Evolutionary conservation across 371 early-diverging fungal species (phyloP).

Genomic region (Batkoa obscura): DNA sequence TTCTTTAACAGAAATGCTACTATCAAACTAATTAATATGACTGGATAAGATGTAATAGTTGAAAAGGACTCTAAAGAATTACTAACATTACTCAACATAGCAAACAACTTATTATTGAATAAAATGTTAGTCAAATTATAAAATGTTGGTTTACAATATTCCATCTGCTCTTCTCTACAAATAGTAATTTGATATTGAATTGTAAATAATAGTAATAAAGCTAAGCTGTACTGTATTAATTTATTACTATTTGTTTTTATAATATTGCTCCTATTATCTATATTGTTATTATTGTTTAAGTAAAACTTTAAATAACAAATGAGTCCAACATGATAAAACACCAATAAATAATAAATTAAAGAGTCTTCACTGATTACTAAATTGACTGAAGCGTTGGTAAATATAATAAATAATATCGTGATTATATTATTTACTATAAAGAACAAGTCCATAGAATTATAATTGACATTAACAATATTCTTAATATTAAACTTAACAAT

Average conservation of each 20-base stretch:
- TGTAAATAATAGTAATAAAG: conserved; percentile 33
- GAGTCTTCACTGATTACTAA: not conserved
- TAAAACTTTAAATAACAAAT: too few relatives aligned
- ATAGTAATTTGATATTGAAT: conserved; percentile 39
- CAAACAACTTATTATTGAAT: too few relatives aligned
- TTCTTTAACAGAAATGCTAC: too few relatives aligned
- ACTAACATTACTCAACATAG: conserved; percentile 7
- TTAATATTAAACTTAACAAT: too few relatives aligned
- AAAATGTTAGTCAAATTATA: conserved; percentile 15
- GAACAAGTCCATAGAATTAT: too few relatives aligned
- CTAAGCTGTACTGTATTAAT: conserved; percentile 16
- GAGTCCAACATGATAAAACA: not conserved
- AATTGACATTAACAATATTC: too few relatives aligned
- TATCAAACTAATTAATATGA: not conserved
- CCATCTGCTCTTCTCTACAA: conserved; percentile 76
- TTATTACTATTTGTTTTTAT: conserved; percentile 10
- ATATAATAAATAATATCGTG: not conserved
- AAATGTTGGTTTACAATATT: conserved; percentile 48
- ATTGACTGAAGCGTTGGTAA: not conserved
- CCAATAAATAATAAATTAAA: not conserved
- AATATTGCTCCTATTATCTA: too few relatives aligned
- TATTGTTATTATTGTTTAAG: too few relatives aligned
- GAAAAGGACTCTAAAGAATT: conserved; percentile 14
- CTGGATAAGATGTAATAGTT: conserved; percentile 8
- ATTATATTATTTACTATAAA: too few relatives aligned